Evolutionary conservation across 345 rosid genomes (phyloP), one percentile per base, ranked within the genome.

Genomic region (Ceriops zippeliana): DNA sequence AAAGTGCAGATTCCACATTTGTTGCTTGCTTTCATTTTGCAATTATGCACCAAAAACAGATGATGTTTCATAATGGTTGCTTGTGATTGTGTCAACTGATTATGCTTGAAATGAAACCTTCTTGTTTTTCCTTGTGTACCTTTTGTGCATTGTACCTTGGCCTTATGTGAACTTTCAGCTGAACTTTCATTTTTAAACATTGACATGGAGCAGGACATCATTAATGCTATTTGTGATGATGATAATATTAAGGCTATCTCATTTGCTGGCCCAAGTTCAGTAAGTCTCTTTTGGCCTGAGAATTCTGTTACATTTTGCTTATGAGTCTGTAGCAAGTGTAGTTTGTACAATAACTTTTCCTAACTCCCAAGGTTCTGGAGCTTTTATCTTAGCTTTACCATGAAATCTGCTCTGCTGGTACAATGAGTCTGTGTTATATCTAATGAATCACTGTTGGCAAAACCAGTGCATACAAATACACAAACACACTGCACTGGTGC

Each of bases 171-270:
- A 58, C 26, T 27, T 32, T 32, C 37, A 24, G 26, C 24, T 66
- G 51, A 52, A 19, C 22, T 66, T 61, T 72, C 38, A 21, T 59
- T 35, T 38, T 65, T 46, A 49, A 24, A 22, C 24, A 26, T 53
- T 53, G 19, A 34, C 37, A 26, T 37, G 53, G 64, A 13, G 70
- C 86, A 84, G 88, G 88, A 84, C 49, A 77, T 84, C 61, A 32
- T 73, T 51, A 76, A 80, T 76, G 67, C 74, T 52, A 82, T 84
- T 66, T 84, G 81, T 27, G 86, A 84, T 61, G 84, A 84, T 71
- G 86, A 80, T 53, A 84, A 84, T 61, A 76, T 84, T 66, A 82
- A 82, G 72, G 82, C 88, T 61, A 47, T 84, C 56, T 80, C 86
- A 6, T 82, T 78, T 11, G 65, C 71, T 62, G 86, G 84, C 64